Evolutionary conservation across 1,284 basidiomycete species (phyloP), one percentile per base, ranked within the genome.

Genomic region (Porphyrellus sp.): DNA sequence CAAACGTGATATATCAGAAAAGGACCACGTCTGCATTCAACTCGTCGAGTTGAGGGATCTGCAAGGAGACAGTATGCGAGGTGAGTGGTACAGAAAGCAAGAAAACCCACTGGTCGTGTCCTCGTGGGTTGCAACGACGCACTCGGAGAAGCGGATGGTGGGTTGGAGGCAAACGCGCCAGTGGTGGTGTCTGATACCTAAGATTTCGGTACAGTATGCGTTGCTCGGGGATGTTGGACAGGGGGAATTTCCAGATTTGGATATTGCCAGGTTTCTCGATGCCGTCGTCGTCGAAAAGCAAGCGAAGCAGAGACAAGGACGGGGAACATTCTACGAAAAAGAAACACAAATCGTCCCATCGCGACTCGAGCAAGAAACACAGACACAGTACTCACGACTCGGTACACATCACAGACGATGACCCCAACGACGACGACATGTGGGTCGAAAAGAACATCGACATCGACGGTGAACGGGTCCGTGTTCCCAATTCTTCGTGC

Each of bases 361-460:
- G 49, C 25, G 48, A 64, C 51, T 63, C 62, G 25, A 69, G 66
- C 52, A 75, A 70, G 57, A 72, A 67, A 39, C 70, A 68, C 44
- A 71, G 64, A 60, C 65, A 57, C 34, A 65, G 63, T 46, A 46
- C 49, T 11, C 61, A 62, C 24, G 62, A 67, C 49, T 63, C 62
- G 15, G 51, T 74, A 25, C 69, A 65, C 40, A 75, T 82, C 24
- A 75, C 80, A 0, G 83, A 83, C 58, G 82, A 85, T 54, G 81
- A 83, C 63, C 76, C 78, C 30, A 73, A 78, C 59, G 85, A 84
- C 58, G 79, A 83, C 28, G 84, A 83, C 48, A 81, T 90, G 75
- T 93, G 92, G 91, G 80, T 89, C 33, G 91, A 93, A 72, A 92
- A 91, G 76, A 89, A 91, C 60, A 83, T 92, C 41, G 85, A 87